Percentiles rank a stretch among this genome's conserved stretches.
These are phyloP conservation scores for Eimeria maxima DNA, from an alignment of 169 alveolate species.

Conservation along the genomic window DNA sequence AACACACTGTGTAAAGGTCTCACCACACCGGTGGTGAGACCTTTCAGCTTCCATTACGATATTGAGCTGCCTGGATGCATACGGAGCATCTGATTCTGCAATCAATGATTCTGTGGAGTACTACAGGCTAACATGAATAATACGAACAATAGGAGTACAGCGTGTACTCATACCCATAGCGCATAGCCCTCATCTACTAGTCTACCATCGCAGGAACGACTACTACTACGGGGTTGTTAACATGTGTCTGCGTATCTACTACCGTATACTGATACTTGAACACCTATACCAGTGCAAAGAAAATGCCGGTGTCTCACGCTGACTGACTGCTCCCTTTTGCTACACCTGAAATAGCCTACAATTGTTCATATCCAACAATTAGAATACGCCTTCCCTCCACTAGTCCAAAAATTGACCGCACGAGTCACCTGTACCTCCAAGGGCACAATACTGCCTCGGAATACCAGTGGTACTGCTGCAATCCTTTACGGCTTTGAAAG, in stretches of 20 bases:
- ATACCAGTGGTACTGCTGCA: slow-evolving; percentile 4
- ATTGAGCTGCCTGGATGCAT: too few species aligned
- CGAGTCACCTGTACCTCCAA: slow-evolving; percentile 38
- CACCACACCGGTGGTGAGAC: background rate
- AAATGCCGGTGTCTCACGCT: too few species aligned
- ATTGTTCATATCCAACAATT: background rate
- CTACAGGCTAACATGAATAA: background rate
- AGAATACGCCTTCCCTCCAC: background rate
- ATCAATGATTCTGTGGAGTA: background rate
- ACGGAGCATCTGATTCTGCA: background rate
- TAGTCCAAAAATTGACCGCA: slow-evolving; percentile 20
- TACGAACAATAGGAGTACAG: too few species aligned
- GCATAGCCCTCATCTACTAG: too few species aligned
- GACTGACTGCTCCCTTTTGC: background rate
- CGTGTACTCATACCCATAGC: too few species aligned
- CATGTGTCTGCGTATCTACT: background rate
- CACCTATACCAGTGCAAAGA: too few species aligned
- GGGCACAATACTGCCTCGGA: slow-evolving; percentile 45
- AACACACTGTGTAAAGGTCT: too few species aligned
- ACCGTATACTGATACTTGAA: too few species aligned
- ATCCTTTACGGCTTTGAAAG: background rate
- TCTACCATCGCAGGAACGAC: too few species aligned
- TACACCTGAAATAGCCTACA: background rate
- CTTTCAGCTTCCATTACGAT: too few species aligned
- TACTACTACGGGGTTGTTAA: too few species aligned